Evolutionary conservation across 2,329 filamentous ascomycete genomes (phyloP).

Genomic region (Dothistroma pini): DNA sequence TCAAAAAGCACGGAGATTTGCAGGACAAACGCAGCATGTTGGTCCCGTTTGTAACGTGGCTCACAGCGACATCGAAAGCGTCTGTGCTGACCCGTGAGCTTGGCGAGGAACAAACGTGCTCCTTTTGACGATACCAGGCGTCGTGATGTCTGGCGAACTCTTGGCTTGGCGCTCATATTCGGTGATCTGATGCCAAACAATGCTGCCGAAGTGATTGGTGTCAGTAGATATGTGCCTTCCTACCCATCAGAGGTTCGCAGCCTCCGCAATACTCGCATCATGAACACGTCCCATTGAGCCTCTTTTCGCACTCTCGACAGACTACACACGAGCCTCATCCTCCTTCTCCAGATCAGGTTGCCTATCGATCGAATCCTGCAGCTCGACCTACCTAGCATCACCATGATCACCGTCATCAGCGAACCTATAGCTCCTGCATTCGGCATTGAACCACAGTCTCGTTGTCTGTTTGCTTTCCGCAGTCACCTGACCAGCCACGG

Average conservation of each 20-base stretch:
- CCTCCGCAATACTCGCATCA: background rate
- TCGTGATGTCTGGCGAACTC: too few relatives aligned
- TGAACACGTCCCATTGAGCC: background rate
- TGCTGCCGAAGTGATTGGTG: too few relatives aligned
- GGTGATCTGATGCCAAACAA: too few relatives aligned
- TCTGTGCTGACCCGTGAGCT: too few relatives aligned
- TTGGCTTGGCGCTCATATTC: too few relatives aligned
- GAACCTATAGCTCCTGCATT: constrained; percentile 23
- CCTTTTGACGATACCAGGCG: too few relatives aligned
- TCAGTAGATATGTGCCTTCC: too few relatives aligned
- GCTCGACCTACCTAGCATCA: constrained; percentile 11
- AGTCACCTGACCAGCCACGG: constrained; percentile 21
- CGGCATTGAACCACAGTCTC: constrained; percentile 20
- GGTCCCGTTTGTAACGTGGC: too few relatives aligned
- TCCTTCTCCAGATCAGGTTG: constrained; percentile 10
- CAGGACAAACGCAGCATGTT: too few relatives aligned
- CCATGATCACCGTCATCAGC: constrained; percentile 8
- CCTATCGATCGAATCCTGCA: constrained; percentile 11
- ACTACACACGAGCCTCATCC: background rate
- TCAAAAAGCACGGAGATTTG: too few relatives aligned
- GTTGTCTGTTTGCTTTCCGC: constrained; percentile 15
- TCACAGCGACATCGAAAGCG: too few relatives aligned
- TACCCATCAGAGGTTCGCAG: background rate
- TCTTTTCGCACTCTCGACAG: background rate
- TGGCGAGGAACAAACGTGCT: too few relatives aligned